Evolutionary conservation across 345 rosid genomes (phyloP).

Genomic region (Eucalyptus cloeziana): DNA sequence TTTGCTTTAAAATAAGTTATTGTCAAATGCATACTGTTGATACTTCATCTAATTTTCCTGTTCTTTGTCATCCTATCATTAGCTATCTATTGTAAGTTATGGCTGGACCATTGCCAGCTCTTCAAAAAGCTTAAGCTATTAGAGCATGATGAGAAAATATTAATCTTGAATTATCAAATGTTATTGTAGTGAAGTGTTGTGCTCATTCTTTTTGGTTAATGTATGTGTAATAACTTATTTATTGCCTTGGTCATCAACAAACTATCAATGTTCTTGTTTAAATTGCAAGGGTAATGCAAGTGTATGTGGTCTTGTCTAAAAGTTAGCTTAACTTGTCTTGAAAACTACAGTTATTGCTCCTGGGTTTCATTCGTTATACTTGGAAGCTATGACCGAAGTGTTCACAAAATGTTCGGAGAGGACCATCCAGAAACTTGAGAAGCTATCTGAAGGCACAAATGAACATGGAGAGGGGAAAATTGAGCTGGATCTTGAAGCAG

Average conservation of each 20-base stretch:
- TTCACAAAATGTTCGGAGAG: constrained; percentile 72
- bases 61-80: not conserved
- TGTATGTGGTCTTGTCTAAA: not conserved
- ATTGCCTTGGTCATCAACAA: not conserved
- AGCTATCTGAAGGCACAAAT: constrained; percentile 34
- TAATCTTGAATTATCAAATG: not conserved
- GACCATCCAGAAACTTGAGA: constrained; percentile 62
- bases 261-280: not conserved
- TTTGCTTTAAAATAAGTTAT: not conserved
- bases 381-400: constrained; percentile 84
- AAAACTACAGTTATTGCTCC: constrained; percentile 71
- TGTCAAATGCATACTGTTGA: not conserved
- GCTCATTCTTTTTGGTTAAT: not conserved
- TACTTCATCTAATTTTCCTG: not conserved
- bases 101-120: not conserved
- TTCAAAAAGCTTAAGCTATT: not conserved
- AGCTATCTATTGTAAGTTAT: not conserved
- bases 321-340: not conserved
- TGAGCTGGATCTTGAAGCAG: constrained; percentile 89
- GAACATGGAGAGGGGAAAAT: constrained; percentile 24
- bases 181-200: not conserved
- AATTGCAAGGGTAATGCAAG: not conserved
- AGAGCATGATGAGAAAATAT: not conserved
- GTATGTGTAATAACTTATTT: not conserved
- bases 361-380: constrained; percentile 67